Conservation (phyloP, 2,329 filamentous ascomycete species). For the Diaporthe sp. region DNA sequence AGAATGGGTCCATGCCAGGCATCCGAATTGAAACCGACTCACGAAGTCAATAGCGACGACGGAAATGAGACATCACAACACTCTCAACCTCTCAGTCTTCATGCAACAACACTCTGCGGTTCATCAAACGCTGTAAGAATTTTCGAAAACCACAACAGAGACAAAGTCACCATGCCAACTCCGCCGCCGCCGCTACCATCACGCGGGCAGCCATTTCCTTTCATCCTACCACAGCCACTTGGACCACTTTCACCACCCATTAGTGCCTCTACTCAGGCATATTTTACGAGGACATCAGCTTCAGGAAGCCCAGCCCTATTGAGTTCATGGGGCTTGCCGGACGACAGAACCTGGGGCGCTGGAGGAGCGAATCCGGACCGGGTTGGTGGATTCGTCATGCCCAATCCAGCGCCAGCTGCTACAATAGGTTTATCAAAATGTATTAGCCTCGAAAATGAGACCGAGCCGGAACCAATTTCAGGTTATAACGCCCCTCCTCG, state of each 20-base stretch:
- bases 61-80: not conserved
- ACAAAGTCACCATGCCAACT: not conserved
- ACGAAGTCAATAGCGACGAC: not conserved
- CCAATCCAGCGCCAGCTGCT: not conserved
- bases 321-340: not conserved
- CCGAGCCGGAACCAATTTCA: rapidly evolving
- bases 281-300: not conserved
- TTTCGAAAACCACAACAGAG: too few species aligned
- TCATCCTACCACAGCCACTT: slow-evolving; percentile 27
- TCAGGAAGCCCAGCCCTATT: not conserved
- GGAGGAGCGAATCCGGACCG: not conserved
- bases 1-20: not conserved
- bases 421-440: not conserved
- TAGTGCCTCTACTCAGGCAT: not conserved
- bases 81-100: too few species aligned
- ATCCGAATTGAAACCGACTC: not conserved
- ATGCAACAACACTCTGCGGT: not conserved
- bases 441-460: too few species aligned
- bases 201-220: slow-evolving; percentile 18
- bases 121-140: not conserved
- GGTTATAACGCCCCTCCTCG: too few species aligned
- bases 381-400: not conserved
- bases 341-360: too few species aligned
- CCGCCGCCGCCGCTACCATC: not conserved
- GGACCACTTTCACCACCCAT: not conserved